Evolutionary conservation across 1,139 yeast species (phyloP), one percentile per base, ranked within the genome.

Genomic region (Magnusiomyces paraingens): DNA sequence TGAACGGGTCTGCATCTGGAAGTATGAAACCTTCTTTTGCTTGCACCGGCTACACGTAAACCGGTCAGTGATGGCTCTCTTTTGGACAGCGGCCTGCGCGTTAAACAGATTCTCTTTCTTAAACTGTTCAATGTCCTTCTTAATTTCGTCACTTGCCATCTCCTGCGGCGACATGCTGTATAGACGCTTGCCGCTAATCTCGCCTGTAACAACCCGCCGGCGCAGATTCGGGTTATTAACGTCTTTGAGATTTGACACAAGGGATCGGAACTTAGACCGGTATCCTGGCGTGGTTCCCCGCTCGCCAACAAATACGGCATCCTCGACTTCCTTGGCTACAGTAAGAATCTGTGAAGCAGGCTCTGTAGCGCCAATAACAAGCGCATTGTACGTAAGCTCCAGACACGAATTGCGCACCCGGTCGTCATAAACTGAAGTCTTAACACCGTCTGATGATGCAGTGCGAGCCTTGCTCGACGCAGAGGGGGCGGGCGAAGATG

Each of bases 1-100:
- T 56, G 96, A 87, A 71, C 99, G 79, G 42, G 99, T 93, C 76
- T 93, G 99, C 86, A 93, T 81, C 74, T 93, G 99, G 72, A 90
- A 93, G 70, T 93, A 93, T 63, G 96, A 87, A 41, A 93, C 99
- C 75, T 88, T 89, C 77, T 91, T 89, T 69, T 90, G 93, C 72
- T 91, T 93, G 79, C 99, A 93, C 71, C 93, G 93, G 57, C 98
- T 97, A 73, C 99, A 93, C 2, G 95, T 87, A 69, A 93, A 93
- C 70, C 98, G 78, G 70, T 93, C 98, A 8, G 99, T 93, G 48
- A 90, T 90, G 0, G 99, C 96, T 63, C 97, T 80, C 75, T 90
- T 89, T 65, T 91, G 95, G 10, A 89, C 90, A n/a, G 99, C 98
- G 62, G 97, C 97, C 71, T 89, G 97, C 2, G 99, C 99, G 68